Base-by-base conservation (phyloP, 2,329 filamentous ascomycete genomes). In the Fusarium cicatricum region DNA sequence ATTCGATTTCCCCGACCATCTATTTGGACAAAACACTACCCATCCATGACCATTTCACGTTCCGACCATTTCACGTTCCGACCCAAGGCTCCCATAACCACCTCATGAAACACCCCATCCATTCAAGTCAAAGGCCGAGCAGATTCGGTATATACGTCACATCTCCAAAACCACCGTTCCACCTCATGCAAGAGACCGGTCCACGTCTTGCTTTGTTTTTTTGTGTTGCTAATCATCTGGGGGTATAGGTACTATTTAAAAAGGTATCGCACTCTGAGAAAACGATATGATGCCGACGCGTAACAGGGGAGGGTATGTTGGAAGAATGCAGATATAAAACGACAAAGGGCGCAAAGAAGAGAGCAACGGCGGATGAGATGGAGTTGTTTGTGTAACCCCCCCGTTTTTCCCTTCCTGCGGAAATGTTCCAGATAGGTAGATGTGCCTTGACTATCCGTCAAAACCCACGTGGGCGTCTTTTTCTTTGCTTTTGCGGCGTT, bases 231-330 rank as follows among this genome's bases (percentile, higher is more conserved):
- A 59, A 69, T 57, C 55, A 56, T 60, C 19, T 43, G 65, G 66
- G 67, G 66, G 67, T 66, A 69, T 70, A 70, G 67, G 58, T 69
- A 70, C 58, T 96, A 95, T 78, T 81, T 97, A 69, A 97, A 96
- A 80, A 85, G 90, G 72, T 97, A 97, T 78, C 88, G 94, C 66
- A 87, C 91, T 21, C 78, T 97, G 69, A 88, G 89, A 70, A 89
- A 95, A 77, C 83, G 91, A 71, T 97, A 97, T 77, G 83, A 87
- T 60, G 75, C 71, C 37, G 59, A 70, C 31, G 74, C 72, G 15
- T 77, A 53, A 72, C 60, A 10, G 9, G 9, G 9, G 34, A 31
- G 47, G 44, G 43, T 41, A 42, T 53, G 39, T 26, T 26, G 29
- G 52, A n/a, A 48, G 46, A 40, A 47, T 45, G 45, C 32, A 41